Evolutionary conservation across 768 basidiomycete species (phyloP).

Genomic region (Multifurca ochricompacta): DNA sequence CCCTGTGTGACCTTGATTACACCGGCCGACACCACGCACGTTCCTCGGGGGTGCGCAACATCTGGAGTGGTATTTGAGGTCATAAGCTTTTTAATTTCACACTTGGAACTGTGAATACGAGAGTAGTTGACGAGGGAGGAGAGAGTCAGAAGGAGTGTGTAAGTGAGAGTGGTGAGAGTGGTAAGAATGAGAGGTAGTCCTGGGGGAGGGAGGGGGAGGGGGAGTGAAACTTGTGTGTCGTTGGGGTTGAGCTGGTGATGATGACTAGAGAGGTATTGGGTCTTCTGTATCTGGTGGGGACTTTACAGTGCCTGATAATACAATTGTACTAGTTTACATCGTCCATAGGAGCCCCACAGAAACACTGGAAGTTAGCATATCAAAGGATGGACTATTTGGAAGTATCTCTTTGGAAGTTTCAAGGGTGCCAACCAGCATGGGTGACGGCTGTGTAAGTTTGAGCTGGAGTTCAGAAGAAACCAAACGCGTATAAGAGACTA

Average conservation of each 20-base stretch:
- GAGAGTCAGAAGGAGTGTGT: no score
- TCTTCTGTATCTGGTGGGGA: no score
- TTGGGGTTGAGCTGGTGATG: not conserved
- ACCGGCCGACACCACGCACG: no score
- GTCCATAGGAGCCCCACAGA: not conserved
- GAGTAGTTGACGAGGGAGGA: not conserved
- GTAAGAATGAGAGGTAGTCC: not conserved
- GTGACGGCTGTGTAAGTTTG: not conserved
- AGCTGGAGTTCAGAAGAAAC: no score
- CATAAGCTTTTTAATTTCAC: not conserved
- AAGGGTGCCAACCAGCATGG: not conserved
- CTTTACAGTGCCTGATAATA: not conserved
- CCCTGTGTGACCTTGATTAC: no score
- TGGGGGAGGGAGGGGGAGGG: not conserved
- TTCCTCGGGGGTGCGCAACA: not conserved
- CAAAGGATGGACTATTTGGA: no score
- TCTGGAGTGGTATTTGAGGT: not conserved
- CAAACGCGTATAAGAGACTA: no score
- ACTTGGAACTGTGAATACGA: not conserved
- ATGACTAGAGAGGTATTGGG: not conserved
- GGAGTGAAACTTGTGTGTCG: not conserved
- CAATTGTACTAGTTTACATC: not conserved
- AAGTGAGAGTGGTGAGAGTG: no score
- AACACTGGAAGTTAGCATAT: not conserved
- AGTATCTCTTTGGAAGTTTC: not conserved